These are phyloP conservation scores for Coemansia pectinata DNA, from an alignment of 192 early-diverging fungal genomes.

Conservation along the genomic window DNA sequence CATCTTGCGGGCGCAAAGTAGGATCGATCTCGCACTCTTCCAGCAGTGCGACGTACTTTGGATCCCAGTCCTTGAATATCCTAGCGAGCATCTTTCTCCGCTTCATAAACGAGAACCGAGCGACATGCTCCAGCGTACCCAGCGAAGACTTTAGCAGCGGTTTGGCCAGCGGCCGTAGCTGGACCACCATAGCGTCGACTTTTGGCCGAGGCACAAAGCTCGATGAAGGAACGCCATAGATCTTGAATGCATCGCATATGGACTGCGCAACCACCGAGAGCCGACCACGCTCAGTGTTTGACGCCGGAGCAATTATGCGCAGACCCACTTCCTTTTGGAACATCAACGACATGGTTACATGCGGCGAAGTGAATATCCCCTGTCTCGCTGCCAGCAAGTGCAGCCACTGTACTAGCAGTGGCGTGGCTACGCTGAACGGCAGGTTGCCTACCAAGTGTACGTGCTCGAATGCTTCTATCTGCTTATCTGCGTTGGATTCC, in stretches of 20 bases:
- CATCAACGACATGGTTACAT: constrained; percentile 75
- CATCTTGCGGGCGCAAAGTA: constrained; percentile 63
- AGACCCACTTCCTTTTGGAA: constrained; percentile 81
- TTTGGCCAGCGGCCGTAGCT: constrained; percentile 57
- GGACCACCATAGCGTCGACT: constrained; percentile 74
- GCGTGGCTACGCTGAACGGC: constrained; percentile 76
- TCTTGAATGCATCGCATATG: constrained; percentile 63
- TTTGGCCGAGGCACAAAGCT: constrained; percentile 78
- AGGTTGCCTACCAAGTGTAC: constrained; percentile 78
- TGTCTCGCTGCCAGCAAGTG: constrained; percentile 55
- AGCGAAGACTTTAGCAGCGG: constrained; percentile 56
- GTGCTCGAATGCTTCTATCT: constrained; percentile 19
- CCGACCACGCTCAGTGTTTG: constrained; percentile 60
- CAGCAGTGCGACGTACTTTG: constrained; percentile 42
- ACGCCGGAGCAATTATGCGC: constrained; percentile 61
- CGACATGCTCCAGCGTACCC: constrained; percentile 60
- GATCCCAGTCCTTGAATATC: constrained; percentile 60
- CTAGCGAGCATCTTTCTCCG: constrained; percentile 66
- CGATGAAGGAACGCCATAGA: constrained; percentile 61
- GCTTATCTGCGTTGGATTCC: constrained; percentile 9
- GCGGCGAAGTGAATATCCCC: constrained; percentile 61
- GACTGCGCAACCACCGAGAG: constrained; percentile 73
- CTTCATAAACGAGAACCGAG: constrained; percentile 68
- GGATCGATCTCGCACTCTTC: constrained; percentile 59
- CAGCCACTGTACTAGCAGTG: constrained; percentile 72